phyloP scores from a whole-genome alignment of 345 rosid species.

The Rubroshorea leprosula region DNA sequence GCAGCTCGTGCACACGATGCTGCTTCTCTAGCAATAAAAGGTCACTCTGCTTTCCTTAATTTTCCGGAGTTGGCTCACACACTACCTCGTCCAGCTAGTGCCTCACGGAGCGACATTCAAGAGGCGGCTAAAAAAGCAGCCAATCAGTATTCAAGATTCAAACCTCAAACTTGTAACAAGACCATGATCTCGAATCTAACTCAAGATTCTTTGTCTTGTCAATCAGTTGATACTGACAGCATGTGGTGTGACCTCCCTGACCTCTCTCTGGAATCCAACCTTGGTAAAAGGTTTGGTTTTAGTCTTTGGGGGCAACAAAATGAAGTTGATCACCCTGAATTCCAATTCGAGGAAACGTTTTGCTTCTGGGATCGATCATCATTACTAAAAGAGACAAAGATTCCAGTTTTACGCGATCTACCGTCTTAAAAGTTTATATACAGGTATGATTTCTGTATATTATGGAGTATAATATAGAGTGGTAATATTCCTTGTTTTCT shows the following conservation, averaged over 20 bases:
- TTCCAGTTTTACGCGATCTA: no score
- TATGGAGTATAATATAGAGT: no score
- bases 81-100: conserved; percentile 14
- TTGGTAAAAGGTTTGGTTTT: neutral
- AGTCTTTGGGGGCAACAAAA: conserved; percentile 11
- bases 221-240: neutral
- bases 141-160: neutral
- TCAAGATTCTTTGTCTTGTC: neutral
- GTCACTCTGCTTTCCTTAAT: conserved; percentile 15
- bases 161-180: neutral
- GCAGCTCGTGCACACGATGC: conserved; percentile 23
- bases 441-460: no score
- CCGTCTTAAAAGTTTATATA: no score
- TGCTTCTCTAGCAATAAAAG: conserved; percentile 17
- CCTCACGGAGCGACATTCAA: conserved; percentile 10
- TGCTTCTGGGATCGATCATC: neutral
- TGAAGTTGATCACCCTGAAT: conserved; percentile 8
- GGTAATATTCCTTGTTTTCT: no score
- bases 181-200: neutral
- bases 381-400: no score
- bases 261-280: conserved; percentile 6
- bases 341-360: conserved; percentile 10
- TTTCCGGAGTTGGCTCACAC: conserved; percentile 15
- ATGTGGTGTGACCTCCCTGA: conserved; percentile 21
- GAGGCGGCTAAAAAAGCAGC: conserved; percentile 17